Percentiles rank a stretch among this genome's conserved stretches.
Conservation (phyloP, 441 rosid species). For the Macaranga tanarius region DNA sequence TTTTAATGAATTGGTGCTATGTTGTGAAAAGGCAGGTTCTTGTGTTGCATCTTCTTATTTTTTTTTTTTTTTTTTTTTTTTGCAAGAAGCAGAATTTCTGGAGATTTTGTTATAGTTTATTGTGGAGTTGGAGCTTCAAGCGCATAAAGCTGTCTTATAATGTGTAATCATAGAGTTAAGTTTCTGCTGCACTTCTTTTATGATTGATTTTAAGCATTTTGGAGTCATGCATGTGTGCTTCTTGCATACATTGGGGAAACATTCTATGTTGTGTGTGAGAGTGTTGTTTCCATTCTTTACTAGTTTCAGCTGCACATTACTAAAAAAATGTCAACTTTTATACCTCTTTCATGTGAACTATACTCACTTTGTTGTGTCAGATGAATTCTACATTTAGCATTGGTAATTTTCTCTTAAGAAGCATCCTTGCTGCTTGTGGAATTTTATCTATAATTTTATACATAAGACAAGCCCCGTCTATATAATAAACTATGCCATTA, state of each 20-base stretch:
- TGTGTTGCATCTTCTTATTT: not conserved
- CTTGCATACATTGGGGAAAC: not conserved
- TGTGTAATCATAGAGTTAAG: not conserved
- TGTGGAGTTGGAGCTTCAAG: conserved; percentile 1
- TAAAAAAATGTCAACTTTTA: not conserved
- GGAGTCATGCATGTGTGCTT: not conserved
- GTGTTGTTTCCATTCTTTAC: not conserved
- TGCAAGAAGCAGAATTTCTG: not conserved
- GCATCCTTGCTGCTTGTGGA: not conserved
- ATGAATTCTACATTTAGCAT: not conserved
- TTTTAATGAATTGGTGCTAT: not conserved
- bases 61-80: not conserved
- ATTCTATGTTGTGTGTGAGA: not conserved
- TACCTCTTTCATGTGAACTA: conserved; percentile 2
- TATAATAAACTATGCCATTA: not conserved
- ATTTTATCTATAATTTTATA: not conserved
- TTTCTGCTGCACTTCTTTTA: not conserved
- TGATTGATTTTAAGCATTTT: not conserved
- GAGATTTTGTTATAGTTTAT: not conserved
- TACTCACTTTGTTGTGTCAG: not conserved
- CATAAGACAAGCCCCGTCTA: not conserved
- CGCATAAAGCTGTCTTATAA: not conserved
- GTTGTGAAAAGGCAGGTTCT: not conserved
- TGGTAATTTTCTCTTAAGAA: not conserved
- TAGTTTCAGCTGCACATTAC: not conserved